Base-by-base conservation (phyloP, 202 grass and related monocot species). In the Eragrostis tef region DNA sequence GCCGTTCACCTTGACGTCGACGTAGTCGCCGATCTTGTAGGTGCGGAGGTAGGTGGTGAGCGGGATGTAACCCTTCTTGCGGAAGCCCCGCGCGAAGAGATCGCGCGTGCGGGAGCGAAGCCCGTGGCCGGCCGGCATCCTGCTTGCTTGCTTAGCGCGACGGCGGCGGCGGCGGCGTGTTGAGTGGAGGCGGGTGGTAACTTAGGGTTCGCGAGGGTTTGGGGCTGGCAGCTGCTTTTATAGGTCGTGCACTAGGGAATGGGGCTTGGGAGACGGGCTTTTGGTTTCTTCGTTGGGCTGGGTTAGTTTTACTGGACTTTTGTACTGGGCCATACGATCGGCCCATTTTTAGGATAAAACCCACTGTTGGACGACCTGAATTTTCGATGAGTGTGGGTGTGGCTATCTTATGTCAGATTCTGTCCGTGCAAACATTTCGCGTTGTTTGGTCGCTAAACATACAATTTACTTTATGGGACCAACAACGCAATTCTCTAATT, bases 11-110 rank as follows among this genome's bases (percentile, higher is more conserved):
- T 89, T 97, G 70, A 97, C 71, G 71, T 97, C 93, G 74, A 97
- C 88, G 74, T 89, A 76, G 27, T 97, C 93, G 21, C 90, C 93
- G 74, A 86, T 80, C 88, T 97, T 93, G 84, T 83, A 97, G 51
- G 88, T 97, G 70, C 93, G 93, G 11, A 97, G 93, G 84, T 97
- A 97, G 65, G 93, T 97, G 36, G 93, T 91, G 77, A 97, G 90
- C 24, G 88, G 56, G 81, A 97, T 97, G 75, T 97, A 97, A 0
- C 93, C 93, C 86, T 93, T 97, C 93, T 97, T 97, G 78, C 93
- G 85, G 80, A 97, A 97, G 0, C 53, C 44, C 0, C 93, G 88
- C 50, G 93, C 80, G 75, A 97, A 97, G 45, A 87, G 83, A 86
- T 97, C 93, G 70, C 93, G 89, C 74, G 93, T 97, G 63, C 94